Conservation (phyloP, 371 early-diverging fungal genomes). For the Haplosporangium sp. region DNA sequence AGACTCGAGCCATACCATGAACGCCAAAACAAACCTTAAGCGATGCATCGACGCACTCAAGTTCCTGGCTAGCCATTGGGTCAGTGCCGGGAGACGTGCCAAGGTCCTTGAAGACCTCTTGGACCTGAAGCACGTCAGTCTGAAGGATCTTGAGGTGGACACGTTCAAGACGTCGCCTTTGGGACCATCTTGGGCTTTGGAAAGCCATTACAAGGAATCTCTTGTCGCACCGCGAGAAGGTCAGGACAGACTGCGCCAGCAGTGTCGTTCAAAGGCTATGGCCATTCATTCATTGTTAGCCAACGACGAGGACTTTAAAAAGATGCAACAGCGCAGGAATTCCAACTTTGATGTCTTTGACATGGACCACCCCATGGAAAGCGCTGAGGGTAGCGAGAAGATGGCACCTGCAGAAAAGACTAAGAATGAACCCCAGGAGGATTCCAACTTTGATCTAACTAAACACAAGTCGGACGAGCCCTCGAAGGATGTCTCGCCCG, state of each 20-base stretch:
- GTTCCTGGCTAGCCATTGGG: conserved; percentile 44
- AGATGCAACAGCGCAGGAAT: conserved; percentile 21
- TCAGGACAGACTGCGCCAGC: conserved; percentile 41
- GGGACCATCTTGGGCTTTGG: conserved; percentile 31
- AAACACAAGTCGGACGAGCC: neutral
- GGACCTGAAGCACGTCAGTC: conserved; percentile 48
- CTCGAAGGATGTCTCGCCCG: neutral
- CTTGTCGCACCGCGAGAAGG: conserved; percentile 27
- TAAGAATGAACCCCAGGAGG: neutral
- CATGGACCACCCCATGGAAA: conserved; percentile 1
- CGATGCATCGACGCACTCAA: conserved; percentile 54
- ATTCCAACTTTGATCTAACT: neutral
- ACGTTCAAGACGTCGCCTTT: conserved; percentile 31
- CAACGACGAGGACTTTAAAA: conserved; percentile 40
- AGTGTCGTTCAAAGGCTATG: conserved; percentile 53
- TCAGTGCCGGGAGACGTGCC: conserved; percentile 44
- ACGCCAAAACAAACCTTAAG: conserved; percentile 45
- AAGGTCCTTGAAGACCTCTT: conserved; percentile 51
- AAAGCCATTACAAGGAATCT: conserved; percentile 12
- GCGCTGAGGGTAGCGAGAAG: neutral
- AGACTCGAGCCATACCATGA: neutral
- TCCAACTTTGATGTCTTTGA: neutral
- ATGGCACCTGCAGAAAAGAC: neutral
- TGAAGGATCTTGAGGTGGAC: conserved; percentile 48
- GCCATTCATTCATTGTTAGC: conserved; percentile 50